These are phyloP conservation scores for Candolleomyces eurysporus DNA, from an alignment of 768 basidiomycete species.

Conservation along the genomic window DNA sequence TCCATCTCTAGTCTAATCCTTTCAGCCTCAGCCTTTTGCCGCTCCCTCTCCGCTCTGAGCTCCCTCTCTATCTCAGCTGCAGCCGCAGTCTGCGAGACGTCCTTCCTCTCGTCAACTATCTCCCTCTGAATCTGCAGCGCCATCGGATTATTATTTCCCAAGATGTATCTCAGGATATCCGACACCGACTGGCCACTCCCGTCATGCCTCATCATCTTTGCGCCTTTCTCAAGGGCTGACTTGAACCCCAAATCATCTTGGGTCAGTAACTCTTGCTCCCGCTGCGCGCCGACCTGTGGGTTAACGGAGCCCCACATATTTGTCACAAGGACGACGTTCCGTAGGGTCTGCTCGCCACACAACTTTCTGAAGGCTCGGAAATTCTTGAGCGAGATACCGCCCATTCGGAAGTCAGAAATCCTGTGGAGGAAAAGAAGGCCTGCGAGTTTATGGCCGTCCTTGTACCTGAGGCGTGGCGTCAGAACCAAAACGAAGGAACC, in stretches of 20 bases:
- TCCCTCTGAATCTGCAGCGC: slow-evolving; percentile 57
- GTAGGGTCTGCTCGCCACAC: slow-evolving; percentile 48
- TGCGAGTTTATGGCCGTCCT: slow-evolving; percentile 4
- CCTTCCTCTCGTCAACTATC: slow-evolving; percentile 40
- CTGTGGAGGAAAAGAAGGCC: slow-evolving; percentile 42
- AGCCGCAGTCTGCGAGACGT: slow-evolving; percentile 51
- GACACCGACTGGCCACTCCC: slow-evolving; percentile 38
- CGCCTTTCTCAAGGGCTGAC: slow-evolving; percentile 43
- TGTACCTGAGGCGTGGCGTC: neutral
- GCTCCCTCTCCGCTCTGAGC: slow-evolving; percentile 42
- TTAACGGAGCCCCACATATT: slow-evolving; percentile 51
- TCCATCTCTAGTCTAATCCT: slow-evolving; percentile 47
- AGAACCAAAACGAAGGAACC: neutral
- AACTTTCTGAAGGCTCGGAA: slow-evolving; percentile 51
- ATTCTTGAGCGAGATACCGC: slow-evolving; percentile 49
- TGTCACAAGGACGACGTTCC: slow-evolving; percentile 51
- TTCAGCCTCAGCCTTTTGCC: slow-evolving; percentile 47
- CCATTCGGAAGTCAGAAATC: slow-evolving; percentile 50
- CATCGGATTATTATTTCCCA: slow-evolving; percentile 16
- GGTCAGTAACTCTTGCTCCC: slow-evolving; percentile 39
- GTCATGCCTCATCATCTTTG: slow-evolving; percentile 37
- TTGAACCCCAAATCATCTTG: slow-evolving; percentile 41
- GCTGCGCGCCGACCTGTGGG: slow-evolving; percentile 28
- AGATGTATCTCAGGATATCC: slow-evolving; percentile 39
- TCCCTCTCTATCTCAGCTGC: slow-evolving; percentile 52